These are phyloP conservation scores for Diaporthe capsici DNA, from an alignment of 2,329 filamentous ascomycete species.

Conservation along the genomic window DNA sequence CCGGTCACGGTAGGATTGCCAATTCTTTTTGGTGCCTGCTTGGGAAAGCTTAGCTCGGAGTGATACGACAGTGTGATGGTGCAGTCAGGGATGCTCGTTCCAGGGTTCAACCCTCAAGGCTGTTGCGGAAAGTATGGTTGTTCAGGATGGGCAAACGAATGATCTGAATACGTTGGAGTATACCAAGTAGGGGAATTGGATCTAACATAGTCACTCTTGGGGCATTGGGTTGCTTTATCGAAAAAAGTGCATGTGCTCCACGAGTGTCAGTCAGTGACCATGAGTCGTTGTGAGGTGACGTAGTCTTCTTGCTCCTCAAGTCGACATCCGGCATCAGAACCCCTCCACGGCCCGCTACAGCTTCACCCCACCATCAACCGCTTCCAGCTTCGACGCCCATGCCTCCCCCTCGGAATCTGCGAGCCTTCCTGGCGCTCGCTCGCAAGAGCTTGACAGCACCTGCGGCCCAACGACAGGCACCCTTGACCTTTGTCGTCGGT, in stretches of 20 bases:
- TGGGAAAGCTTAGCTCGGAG: constrained; percentile 7
- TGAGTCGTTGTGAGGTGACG: neutral
- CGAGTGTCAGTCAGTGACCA: neutral
- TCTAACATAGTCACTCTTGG: neutral
- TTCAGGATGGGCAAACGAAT: too few species aligned
- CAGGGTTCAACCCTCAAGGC: neutral
- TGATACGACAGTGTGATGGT: neutral
- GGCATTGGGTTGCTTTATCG: neutral
- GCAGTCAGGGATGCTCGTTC: too few species aligned
- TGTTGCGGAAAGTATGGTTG: neutral
- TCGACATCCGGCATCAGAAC: neutral
- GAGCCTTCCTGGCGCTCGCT: constrained; percentile 66
- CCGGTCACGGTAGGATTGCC: neutral
- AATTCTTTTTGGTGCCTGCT: neutral
- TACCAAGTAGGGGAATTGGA: rapidly evolving
- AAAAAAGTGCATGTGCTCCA: neutral
- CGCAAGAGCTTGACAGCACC: constrained; percentile 61
- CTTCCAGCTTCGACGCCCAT: constrained; percentile 21
- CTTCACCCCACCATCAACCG: constrained; percentile 12
- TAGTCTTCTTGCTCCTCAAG: neutral
- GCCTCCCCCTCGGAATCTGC: constrained; percentile 51
- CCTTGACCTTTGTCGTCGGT: constrained; percentile 74
- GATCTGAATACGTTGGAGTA: neutral
- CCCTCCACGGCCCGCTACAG: constrained; percentile 11
- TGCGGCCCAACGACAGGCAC: constrained; percentile 58